phyloP scores from a whole-genome alignment of 2,329 filamentous ascomycete species.

The Penicillium sp. region DNA sequence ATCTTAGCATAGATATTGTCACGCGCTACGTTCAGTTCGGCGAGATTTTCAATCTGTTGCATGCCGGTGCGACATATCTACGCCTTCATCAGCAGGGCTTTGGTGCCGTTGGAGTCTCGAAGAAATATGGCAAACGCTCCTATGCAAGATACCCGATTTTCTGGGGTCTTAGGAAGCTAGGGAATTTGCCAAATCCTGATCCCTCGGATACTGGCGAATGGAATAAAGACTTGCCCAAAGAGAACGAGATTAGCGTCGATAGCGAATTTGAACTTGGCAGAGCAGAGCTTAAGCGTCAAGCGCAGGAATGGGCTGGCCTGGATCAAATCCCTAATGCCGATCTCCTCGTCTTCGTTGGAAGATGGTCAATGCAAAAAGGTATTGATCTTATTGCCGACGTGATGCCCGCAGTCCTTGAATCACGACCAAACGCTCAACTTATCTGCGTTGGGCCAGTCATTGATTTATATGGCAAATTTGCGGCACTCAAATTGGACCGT shows the following conservation, averaged over 20 bases:
- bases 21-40: slow-evolving; percentile 63
- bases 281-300: slow-evolving; percentile 54
- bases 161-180: slow-evolving; percentile 61
- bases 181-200: slow-evolving; percentile 61
- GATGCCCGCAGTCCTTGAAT: slow-evolving; percentile 59
- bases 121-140: slow-evolving; percentile 64
- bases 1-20: slow-evolving; percentile 54
- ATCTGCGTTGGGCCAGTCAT: slow-evolving; percentile 63
- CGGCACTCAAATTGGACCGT: slow-evolving; percentile 59
- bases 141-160: slow-evolving; percentile 65
- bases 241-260: slow-evolving; percentile 51
- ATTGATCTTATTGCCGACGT: slow-evolving; percentile 65
- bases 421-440: slow-evolving; percentile 56
- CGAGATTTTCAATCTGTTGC: slow-evolving; percentile 64
- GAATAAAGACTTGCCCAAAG: slow-evolving; percentile 51
- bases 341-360: slow-evolving; percentile 63
- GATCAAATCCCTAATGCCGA: slow-evolving; percentile 59
- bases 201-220: slow-evolving; percentile 61
- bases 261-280: slow-evolving; percentile 52
- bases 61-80: slow-evolving; percentile 63
- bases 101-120: slow-evolving; percentile 63
- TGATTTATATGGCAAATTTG: slow-evolving; percentile 64
- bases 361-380: slow-evolving; percentile 67
- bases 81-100: slow-evolving; percentile 64
- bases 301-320: slow-evolving; percentile 64